These are phyloP conservation scores for Xylariales sp. DNA, from an alignment of 2,329 filamentous ascomycete genomes.

Conservation along the genomic window DNA sequence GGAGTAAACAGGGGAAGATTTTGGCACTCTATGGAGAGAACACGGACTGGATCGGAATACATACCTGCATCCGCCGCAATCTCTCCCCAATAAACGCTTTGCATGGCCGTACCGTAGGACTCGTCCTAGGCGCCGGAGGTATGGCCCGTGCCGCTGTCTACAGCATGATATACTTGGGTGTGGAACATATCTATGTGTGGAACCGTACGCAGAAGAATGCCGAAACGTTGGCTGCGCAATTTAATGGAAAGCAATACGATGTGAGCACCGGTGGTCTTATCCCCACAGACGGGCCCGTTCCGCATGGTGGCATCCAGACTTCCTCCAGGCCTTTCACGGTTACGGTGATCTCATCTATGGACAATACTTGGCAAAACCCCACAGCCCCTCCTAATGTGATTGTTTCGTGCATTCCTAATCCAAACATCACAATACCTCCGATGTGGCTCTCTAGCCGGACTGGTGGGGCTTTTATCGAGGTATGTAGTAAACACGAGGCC, in stretches of 20 bases:
- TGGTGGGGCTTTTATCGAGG: constrained; percentile 2
- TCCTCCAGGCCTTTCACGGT: not conserved
- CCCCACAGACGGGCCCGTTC: not conserved
- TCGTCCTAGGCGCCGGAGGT: constrained; percentile 1
- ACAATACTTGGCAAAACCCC: not conserved
- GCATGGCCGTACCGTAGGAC: not conserved
- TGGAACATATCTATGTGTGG: not conserved
- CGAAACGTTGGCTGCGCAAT: not conserved
- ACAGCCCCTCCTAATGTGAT: not conserved
- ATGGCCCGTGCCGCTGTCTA: constrained; percentile 3
- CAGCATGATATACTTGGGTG: constrained; percentile 1
- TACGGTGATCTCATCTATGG: not conserved
- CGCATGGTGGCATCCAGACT: not conserved
- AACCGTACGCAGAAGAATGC: not conserved
- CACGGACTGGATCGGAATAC: constrained; percentile 4
- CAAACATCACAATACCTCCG: not conserved
- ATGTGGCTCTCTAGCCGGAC: not conserved
- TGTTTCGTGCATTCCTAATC: not conserved
- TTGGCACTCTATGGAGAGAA: constrained; percentile 3
- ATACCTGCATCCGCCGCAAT: constrained; percentile 1
- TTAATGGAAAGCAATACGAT: not conserved
- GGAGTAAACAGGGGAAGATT: not conserved
- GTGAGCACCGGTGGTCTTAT: not conserved
- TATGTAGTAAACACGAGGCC: no score
- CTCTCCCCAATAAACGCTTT: constrained; percentile 2